Conservation (phyloP, 2,329 filamentous ascomycete genomes). For the Claviceps sp. region DNA sequence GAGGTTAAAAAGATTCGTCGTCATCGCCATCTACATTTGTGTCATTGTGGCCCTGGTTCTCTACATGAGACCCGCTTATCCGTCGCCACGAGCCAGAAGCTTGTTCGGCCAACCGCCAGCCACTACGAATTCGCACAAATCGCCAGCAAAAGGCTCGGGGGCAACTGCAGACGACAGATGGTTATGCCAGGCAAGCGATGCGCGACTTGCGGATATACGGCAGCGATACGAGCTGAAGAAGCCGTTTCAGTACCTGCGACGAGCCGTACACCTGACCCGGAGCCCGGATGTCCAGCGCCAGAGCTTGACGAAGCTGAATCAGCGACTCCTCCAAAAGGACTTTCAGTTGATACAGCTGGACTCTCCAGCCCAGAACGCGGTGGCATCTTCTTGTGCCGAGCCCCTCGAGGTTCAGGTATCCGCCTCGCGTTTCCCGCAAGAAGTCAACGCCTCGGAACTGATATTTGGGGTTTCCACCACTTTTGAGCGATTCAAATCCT, state of each 20-base stretch:
- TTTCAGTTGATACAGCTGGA: slow-evolving; percentile 34
- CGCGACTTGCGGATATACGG: not conserved
- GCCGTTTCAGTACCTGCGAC: slow-evolving; percentile 39
- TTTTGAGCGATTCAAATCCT: slow-evolving; percentile 36
- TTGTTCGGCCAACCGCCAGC: too few relatives aligned
- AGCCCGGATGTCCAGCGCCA: slow-evolving; percentile 31
- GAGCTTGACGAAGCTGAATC: slow-evolving; percentile 33
- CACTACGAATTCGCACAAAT: not conserved
- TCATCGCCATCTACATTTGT: not conserved
- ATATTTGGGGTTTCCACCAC: slow-evolving; percentile 46
- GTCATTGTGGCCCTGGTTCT: not conserved
- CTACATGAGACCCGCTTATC: not conserved
- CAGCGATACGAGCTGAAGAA: slow-evolving; percentile 32
- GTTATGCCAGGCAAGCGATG: slow-evolving; percentile 1
- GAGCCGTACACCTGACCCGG: slow-evolving; percentile 37
- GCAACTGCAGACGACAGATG: not conserved
- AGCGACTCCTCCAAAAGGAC: slow-evolving; percentile 22
- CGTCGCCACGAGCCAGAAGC: not conserved
- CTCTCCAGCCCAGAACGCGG: slow-evolving; percentile 16
- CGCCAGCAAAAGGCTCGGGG: not conserved
- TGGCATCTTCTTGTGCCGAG: slow-evolving; percentile 28
- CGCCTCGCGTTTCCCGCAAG: slow-evolving; percentile 25
- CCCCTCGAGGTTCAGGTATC: slow-evolving; percentile 31
- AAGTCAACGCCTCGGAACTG: slow-evolving; percentile 39
- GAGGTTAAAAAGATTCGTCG: not conserved